phyloP scores from a whole-genome alignment of 441 rosid genomes.

The Bocquillonia castaneifolia region DNA sequence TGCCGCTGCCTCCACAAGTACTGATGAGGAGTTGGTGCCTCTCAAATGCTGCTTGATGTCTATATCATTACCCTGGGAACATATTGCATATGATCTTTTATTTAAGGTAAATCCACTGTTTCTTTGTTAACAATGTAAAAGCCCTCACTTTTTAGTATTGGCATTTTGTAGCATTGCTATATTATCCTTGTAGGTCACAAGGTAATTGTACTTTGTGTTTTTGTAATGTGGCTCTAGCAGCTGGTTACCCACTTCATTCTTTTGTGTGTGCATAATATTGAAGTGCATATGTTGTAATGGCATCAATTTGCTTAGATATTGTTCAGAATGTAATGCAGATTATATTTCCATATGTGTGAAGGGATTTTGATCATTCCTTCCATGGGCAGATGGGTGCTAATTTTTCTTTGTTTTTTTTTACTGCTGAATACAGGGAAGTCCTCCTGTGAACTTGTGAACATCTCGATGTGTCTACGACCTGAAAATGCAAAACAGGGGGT shows the following conservation, averaged over 20 bases:
- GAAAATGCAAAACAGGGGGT: conserved; percentile 7
- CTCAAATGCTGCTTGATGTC: conserved; percentile 94
- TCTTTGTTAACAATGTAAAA: background rate
- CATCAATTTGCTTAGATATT: background rate
- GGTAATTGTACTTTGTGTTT: background rate
- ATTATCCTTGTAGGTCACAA: conserved; percentile 3
- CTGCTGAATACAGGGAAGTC: conserved; percentile 45
- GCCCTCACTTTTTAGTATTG: background rate
- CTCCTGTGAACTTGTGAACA: conserved; percentile 57
- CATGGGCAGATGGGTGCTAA: conserved; percentile 8
- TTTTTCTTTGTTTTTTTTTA: background rate
- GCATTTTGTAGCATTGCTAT: background rate
- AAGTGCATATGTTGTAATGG: too few relatives aligned
- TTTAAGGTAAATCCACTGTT: conserved; percentile 57
- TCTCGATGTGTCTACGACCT: background rate
- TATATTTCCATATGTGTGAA: too few relatives aligned
- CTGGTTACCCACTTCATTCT: background rate
- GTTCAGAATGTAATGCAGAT: background rate
- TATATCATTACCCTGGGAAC: conserved; percentile 87
- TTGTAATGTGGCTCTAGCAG: background rate
- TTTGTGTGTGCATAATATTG: too few relatives aligned
- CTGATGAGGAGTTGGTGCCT: conserved; percentile 80
- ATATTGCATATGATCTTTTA: conserved; percentile 80
- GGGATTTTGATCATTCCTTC: background rate
- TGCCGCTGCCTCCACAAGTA: conserved; percentile 50